Evolutionary conservation across 345 rosid species (phyloP), one percentile per base, ranked within the genome.

Genomic region (Populus alba): DNA sequence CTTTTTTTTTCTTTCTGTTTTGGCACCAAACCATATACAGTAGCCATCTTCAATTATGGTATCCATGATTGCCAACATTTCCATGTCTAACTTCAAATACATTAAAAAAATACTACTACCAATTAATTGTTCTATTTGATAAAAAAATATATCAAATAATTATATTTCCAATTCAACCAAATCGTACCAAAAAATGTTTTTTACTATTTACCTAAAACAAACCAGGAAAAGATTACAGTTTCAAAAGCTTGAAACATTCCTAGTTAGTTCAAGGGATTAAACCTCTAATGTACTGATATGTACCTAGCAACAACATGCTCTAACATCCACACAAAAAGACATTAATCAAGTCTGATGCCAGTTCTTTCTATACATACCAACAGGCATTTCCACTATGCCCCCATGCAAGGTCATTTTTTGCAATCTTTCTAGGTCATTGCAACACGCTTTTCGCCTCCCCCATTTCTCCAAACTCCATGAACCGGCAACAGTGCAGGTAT

Each of bases 391-490:
- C 33, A 45, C 33, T 9, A 35, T 16, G 23, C 18, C 35, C 3
- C 37, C 27, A 1, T 22, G 6, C 23, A 23, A 23, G 7, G 23
- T 73, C 68, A 78, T 57, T 25, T 66, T 47, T 45, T 65, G 1
- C 16, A 10, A 66, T 51, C 27, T 53, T 72, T 38, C 6, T 38
- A 25, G 39, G 73, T 38, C 81, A 51, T 63, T 10, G 47, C 72
- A 4, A 78, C 73, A 33, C 72, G 81, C 55, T 23, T 78, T 4
- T 59, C 66, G 43, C 81, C 77, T 35, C 81, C 73, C 4, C 81
- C 77, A 31, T 78, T 78, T 25, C n/a, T 51, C 81, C 81, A 78
- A 66, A 73, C 81, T 72, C 81, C 81, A 35, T 16, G 55, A 8
- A 78, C 35, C 20, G 73, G 77, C 43, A 78, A 25, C 57, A 39